A percentile compares a stretch with the other conserved stretches of the same genome.
Evolutionary conservation across 1,139 yeast species (phyloP).

Genomic region (Scheffersomyces quercinus): DNA sequence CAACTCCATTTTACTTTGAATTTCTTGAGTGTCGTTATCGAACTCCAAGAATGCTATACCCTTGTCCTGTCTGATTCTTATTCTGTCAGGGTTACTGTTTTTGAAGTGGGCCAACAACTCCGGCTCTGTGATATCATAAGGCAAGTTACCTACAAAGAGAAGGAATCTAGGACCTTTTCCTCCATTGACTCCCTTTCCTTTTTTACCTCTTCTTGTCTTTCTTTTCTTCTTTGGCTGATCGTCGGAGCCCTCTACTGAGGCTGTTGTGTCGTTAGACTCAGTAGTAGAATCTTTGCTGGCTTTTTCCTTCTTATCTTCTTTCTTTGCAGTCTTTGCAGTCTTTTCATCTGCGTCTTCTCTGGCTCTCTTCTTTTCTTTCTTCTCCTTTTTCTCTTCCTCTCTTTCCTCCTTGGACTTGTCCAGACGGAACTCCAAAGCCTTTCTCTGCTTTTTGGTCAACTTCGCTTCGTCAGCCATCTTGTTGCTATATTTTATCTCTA

Average conservation of each 20-base stretch:
- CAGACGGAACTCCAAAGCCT: slow-evolving; percentile 70
- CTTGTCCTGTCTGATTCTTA: slow-evolving; percentile 77
- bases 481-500: too few relatives aligned
- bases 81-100: slow-evolving; percentile 66
- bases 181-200: slow-evolving; percentile 54
- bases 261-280: slow-evolving; percentile 20
- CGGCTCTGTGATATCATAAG: slow-evolving; percentile 64
- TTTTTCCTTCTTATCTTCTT: background rate
- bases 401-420: slow-evolving; percentile 44
- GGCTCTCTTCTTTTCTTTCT: slow-evolving; percentile 13
- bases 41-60: slow-evolving; percentile 95
- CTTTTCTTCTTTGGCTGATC: slow-evolving; percentile 60
- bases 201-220: slow-evolving; percentile 77
- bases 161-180: slow-evolving; percentile 71
- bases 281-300: slow-evolving; percentile 16
- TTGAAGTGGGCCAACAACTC: slow-evolving; percentile 76
- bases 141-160: slow-evolving; percentile 89
- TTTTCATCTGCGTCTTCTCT: slow-evolving; percentile 9
- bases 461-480: slow-evolving; percentile 20
- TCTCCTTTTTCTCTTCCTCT: slow-evolving; percentile 28
- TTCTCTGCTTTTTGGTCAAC: slow-evolving; percentile 75
- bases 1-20: slow-evolving; percentile 76
- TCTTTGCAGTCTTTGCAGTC: slow-evolving; percentile 1
- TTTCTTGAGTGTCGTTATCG: slow-evolving; percentile 58
- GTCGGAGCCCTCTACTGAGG: slow-evolving; percentile 15